Base-by-base conservation (phyloP, 2,329 filamentous ascomycete species). In the Botryotinia narcissicola region DNA sequence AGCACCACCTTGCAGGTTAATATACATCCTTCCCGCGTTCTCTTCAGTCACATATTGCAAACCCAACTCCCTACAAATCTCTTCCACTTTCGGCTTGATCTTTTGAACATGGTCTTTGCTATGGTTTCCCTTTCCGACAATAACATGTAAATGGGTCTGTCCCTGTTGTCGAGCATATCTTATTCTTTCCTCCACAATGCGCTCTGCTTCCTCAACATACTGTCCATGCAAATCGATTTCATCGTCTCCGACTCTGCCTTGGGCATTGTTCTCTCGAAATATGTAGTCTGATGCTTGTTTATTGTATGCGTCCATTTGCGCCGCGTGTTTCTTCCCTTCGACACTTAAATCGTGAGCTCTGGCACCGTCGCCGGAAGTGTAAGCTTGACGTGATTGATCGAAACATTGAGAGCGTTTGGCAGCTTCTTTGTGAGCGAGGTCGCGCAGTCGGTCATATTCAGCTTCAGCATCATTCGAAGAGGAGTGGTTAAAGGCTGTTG, bases 111-210 rank as follows among this genome's bases (percentile, higher is more conserved):
- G 92, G 77, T 91, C 88, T 16, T 84, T 85, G 69, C 90, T 93
- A 84, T 99, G 96, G 82, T 97, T 96, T 4, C 96, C 96, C 83
- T 95, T 97, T 35, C 92, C 91, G 81, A 98, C 98, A 85, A 98
- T 98, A 84, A 95, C 94, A 57, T 94, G 92, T 85, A 99, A 98
- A 81, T 98, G 98, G 83, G 89, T 97, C 80, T 96, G 96, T 44
- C 98, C 95, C 74, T 94, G 94, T 77, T 93, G 91, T 77, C 88
- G 90, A 86, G 98, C 98, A 85, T 94, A 97, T 77, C 89, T 89
- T 80, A 99, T 97, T 77, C 96, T 88, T 83, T 93, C 87, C 84
- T 95, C 93, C 35, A 98, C 85, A 73, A 98, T 96, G 76, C 93
- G 89, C 85, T 97, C 94, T 8, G 96, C 96, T 85, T 98, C 96